Evolutionary conservation across 2,329 filamentous ascomycete species (phyloP).

Genomic region (Trichoderma sp.): DNA sequence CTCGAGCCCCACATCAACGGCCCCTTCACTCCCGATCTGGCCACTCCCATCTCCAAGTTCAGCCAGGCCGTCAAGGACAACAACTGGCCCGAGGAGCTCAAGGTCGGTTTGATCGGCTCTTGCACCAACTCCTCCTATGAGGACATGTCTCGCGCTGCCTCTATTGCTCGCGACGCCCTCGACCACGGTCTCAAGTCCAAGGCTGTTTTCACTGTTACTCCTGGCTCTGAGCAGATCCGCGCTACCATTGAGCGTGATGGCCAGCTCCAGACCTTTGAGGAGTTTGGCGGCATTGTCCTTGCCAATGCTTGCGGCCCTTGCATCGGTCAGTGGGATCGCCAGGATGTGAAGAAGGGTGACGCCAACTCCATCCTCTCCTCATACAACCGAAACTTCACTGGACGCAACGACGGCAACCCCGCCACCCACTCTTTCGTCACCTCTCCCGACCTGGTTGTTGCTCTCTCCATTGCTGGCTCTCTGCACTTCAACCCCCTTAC

Average conservation of each 20-base stretch:
- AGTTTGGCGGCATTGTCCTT: slow-evolving; percentile 91
- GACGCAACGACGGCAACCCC: slow-evolving; percentile 94
- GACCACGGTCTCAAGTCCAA: slow-evolving; percentile 93
- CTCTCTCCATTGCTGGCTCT: slow-evolving; percentile 77
- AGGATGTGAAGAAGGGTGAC: slow-evolving; percentile 90
- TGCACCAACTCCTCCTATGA: slow-evolving; percentile 89
- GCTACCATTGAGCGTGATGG: slow-evolving; percentile 89
- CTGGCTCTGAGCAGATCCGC: slow-evolving; percentile 94
- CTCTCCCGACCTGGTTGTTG: slow-evolving; percentile 85
- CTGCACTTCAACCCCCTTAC: slow-evolving; percentile 94
- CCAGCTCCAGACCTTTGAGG: slow-evolving; percentile 90
- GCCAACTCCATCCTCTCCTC: slow-evolving; percentile 97
- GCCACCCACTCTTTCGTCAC: slow-evolving; percentile 92
- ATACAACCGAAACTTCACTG: slow-evolving; percentile 99
- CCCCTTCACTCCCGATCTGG: slow-evolving; percentile 96
- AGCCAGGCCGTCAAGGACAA: slow-evolving; percentile 91
- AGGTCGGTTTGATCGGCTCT: slow-evolving; percentile 94
- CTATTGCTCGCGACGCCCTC: slow-evolving; percentile 87
- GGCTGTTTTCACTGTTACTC: slow-evolving; percentile 89
- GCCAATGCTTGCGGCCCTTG: slow-evolving; percentile 93
- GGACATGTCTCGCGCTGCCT: slow-evolving; percentile 92
- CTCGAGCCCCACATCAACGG: slow-evolving; percentile 99
- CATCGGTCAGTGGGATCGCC: slow-evolving; percentile 94
- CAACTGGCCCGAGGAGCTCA: slow-evolving; percentile 93
- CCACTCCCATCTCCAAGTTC: slow-evolving; percentile 97